These are phyloP conservation scores for Trichophyton simii DNA, from an alignment of 2,329 filamentous ascomycete genomes.

Conservation along the genomic window DNA sequence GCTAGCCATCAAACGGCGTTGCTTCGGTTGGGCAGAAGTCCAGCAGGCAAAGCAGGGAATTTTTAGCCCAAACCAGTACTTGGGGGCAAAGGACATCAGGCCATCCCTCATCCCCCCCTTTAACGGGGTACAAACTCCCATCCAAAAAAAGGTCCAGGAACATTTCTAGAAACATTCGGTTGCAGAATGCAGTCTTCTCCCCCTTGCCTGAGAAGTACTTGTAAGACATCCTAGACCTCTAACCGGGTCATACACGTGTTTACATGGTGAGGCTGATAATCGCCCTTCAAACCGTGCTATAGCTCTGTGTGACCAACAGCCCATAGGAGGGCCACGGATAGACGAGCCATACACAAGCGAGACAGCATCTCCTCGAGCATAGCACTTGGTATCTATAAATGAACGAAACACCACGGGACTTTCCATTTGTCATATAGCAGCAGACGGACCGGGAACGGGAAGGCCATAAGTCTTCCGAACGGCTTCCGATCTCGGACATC, in stretches of 20 bases:
- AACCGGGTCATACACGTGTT: neutral
- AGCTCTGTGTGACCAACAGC: neutral
- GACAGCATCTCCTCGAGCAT: neutral
- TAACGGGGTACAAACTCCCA: neutral
- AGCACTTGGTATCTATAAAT: neutral
- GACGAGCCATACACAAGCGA: neutral
- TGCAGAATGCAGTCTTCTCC: neutral
- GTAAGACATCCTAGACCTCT: neutral
- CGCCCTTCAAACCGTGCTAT: neutral
- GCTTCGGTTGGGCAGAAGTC: neutral
- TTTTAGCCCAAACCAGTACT: neutral
- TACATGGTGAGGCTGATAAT: conserved; percentile 4
- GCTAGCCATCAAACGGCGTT: neutral
- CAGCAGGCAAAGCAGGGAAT: neutral
- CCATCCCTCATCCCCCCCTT: neutral
- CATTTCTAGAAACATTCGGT: conserved; percentile 3
- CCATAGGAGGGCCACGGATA: neutral
- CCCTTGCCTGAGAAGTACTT: neutral
- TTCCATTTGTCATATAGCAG: neutral
- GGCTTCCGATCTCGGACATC: neutral
- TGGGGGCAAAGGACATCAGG: neutral
- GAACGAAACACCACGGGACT: neutral
- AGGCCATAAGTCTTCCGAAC: neutral
- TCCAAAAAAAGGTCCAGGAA: neutral
- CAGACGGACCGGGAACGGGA: neutral